phyloP scores from a whole-genome alignment of 2,329 filamentous ascomycete species.

The Akanthomyces lecanii region DNA sequence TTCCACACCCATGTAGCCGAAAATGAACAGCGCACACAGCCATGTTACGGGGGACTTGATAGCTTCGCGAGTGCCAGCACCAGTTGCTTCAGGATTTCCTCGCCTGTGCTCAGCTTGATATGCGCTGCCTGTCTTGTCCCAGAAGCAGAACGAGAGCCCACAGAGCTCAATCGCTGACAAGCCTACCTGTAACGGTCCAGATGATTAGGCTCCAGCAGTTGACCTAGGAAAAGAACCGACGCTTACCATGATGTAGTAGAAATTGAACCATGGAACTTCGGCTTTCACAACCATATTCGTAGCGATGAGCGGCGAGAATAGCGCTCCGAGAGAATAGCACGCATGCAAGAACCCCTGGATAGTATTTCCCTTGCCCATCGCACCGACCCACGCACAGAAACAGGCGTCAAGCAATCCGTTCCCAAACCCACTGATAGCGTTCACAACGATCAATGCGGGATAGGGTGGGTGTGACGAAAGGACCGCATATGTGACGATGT shows the following conservation, averaged over 20 bases:
- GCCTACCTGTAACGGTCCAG: conserved; percentile 29
- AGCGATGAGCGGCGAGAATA: conserved; percentile 60
- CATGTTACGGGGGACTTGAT: conserved; percentile 55
- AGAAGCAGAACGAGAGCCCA: conserved; percentile 52
- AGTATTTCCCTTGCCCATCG: conserved; percentile 64
- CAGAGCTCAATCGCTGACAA: conserved; percentile 53
- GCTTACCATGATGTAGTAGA: conserved; percentile 68
- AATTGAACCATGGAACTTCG: conserved; percentile 59
- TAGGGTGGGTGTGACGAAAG: conserved; percentile 61
- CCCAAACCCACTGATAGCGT: conserved; percentile 61
- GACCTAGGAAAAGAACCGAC: not conserved
- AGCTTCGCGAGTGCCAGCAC: conserved; percentile 34
- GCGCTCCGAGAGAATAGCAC: conserved; percentile 61
- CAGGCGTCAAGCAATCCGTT: conserved; percentile 58
- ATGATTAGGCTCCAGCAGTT: not conserved
- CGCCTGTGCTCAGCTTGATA: conserved; percentile 43
- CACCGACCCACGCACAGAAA: conserved; percentile 52
- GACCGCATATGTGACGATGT: conserved; percentile 58
- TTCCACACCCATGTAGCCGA: conserved; percentile 70
- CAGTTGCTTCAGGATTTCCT: conserved; percentile 22
- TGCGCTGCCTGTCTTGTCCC: conserved; percentile 50
- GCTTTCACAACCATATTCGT: conserved; percentile 62
- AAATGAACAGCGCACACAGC: conserved; percentile 63
- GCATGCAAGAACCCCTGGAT: conserved; percentile 63
- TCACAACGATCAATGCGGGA: conserved; percentile 58